Percentiles rank a stretch among this genome's conserved stretches.
These are phyloP conservation scores for Picea abies DNA, from an alignment of 83 land plant genomes.

Conservation along the genomic window DNA sequence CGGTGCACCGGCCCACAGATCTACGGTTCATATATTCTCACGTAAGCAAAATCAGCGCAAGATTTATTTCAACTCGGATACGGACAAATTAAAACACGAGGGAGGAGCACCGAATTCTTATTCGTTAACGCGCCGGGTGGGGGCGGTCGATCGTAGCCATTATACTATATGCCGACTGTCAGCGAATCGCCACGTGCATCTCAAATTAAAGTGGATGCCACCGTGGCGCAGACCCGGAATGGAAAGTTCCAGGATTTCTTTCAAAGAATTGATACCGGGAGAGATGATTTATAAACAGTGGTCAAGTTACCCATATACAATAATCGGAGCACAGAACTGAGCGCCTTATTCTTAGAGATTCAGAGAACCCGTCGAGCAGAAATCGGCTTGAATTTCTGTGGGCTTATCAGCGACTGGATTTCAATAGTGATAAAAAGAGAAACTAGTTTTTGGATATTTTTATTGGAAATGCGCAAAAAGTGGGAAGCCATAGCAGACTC, in stretches of 20 bases:
- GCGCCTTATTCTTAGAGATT: background rate
- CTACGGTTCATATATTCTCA: background rate
- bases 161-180: background rate
- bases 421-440: background rate
- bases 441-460: background rate
- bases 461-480: background rate
- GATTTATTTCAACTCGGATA: background rate
- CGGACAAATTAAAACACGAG: background rate
- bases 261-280: no score
- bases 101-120: background rate
- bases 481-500: no score
- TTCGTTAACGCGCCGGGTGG: no score
- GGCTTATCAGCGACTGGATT: background rate
- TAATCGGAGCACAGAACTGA: background rate
- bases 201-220: background rate
- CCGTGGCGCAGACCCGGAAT: background rate
- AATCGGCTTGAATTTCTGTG: background rate
- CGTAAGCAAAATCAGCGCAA: background rate
- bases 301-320: background rate
- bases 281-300: background rate
- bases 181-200: background rate
- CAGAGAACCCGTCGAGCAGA: background rate
- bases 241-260: background rate
- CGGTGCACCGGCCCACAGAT: no score
- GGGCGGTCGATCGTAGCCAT: no score